Conservation (phyloP, 208 protist species). For the Tritrichomonas musculus region DNA sequence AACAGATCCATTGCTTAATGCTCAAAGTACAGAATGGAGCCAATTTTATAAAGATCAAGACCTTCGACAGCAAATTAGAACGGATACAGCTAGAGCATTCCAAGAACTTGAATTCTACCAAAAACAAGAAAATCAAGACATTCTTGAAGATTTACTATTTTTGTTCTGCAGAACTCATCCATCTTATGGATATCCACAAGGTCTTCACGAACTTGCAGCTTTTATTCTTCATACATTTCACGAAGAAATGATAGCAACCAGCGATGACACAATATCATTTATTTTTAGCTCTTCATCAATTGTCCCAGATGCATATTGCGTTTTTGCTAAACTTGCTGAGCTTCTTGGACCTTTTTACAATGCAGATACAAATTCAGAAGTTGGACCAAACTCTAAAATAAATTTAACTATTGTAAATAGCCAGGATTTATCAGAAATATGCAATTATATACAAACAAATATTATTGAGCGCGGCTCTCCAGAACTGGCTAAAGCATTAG, state of each 20-base stretch:
- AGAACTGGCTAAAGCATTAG: neutral
- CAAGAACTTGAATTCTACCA: neutral
- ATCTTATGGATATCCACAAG: neutral
- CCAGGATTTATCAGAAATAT: neutral
- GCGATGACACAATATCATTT: neutral
- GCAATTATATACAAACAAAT: neutral
- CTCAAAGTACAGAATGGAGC: neutral
- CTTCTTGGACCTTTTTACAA: neutral
- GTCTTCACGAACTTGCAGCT: neutral
- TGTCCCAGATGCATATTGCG: neutral
- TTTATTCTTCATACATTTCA: neutral
- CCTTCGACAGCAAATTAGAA: neutral
- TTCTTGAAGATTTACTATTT: neutral
- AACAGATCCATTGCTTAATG: neutral
- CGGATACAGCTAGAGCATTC: neutral
- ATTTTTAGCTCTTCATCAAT: neutral
- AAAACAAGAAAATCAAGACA: neutral
- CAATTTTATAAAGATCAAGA: constrained; percentile 25
- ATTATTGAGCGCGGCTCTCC: neutral
- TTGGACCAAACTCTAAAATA: too few species aligned
- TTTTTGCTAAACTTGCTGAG: neutral
- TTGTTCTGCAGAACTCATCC: neutral
- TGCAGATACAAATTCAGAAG: too few species aligned
- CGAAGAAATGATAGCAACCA: neutral
- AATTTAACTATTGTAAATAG: too few species aligned